phyloP scores from a whole-genome alignment of 768 basidiomycete genomes.

The Clavulina sp. region DNA sequence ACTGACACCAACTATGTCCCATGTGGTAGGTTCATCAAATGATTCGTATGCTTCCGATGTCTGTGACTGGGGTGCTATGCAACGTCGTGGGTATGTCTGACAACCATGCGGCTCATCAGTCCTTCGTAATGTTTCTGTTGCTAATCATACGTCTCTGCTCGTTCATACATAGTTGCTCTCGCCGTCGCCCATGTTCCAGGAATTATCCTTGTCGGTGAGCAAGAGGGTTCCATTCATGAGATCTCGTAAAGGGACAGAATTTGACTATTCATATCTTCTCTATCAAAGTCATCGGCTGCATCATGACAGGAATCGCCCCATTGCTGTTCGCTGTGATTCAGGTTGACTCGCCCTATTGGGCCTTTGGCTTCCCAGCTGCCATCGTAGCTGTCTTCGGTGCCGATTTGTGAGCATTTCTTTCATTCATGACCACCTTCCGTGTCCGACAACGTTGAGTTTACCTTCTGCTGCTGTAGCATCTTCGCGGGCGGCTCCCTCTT shows the following conservation, averaged over 20 bases:
- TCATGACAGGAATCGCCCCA: neutral
- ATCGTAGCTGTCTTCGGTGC: slow-evolving; percentile 51
- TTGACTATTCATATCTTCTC: too few relatives aligned
- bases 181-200: slow-evolving; percentile 38
- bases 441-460: neutral
- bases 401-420: slow-evolving; percentile 40
- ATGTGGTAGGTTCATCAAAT: slow-evolving; percentile 26
- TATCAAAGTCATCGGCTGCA: neutral
- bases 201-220: slow-evolving; percentile 38
- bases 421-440: neutral
- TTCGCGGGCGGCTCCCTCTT: slow-evolving; percentile 59
- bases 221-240: too few relatives aligned
- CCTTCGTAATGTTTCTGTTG: neutral
- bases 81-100: slow-evolving; percentile 25
- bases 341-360: slow-evolving; percentile 47
- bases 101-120: too few relatives aligned
- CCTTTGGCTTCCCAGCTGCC: slow-evolving; percentile 53
- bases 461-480: slow-evolving; percentile 19
- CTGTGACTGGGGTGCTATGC: slow-evolving; percentile 41
- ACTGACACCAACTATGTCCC: neutral
- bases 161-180: slow-evolving; percentile 45
- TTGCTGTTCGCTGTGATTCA: slow-evolving; percentile 53
- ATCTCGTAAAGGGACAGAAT: too few relatives aligned
- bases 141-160: neutral
- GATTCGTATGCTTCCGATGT: slow-evolving; percentile 54